These are phyloP conservation scores for Kwoniella shandongensis DNA, from an alignment of 768 basidiomycete species.

Conservation along the genomic window DNA sequence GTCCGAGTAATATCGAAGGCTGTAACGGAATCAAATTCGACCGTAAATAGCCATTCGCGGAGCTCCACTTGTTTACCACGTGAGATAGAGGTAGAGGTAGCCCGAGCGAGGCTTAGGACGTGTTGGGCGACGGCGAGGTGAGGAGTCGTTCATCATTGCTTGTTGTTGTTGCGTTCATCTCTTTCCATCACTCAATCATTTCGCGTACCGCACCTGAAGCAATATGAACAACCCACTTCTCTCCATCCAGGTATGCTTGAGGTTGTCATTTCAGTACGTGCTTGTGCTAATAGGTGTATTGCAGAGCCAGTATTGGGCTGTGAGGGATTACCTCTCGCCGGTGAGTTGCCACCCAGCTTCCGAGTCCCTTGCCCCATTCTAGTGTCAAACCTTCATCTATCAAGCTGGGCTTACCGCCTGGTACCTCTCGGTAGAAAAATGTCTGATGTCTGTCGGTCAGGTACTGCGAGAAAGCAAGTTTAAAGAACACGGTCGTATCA, in stretches of 20 bases:
- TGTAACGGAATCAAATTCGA: no score
- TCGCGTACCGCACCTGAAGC: background rate
- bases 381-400: background rate
- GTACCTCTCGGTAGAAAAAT: background rate
- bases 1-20: no score
- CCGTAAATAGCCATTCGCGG: no score
- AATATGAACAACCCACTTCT: slow-evolving; percentile 51
- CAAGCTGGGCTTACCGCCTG: background rate
- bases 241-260: slow-evolving; percentile 51
- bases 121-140: no score
- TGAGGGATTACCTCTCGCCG: slow-evolving; percentile 82
- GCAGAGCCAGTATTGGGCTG: slow-evolving; percentile 90
- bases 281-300: background rate
- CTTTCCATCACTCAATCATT: no score
- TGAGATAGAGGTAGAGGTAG: no score
- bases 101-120: no score
- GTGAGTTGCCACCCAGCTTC: slow-evolving; percentile 38
- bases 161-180: no score
- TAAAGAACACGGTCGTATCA: slow-evolving; percentile 96
- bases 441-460: slow-evolving; percentile 55
- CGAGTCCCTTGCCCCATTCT: background rate
- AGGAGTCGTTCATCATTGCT: no score
- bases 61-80: no score
- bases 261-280: background rate
- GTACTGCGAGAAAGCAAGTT: slow-evolving; percentile 98